A percentile compares a stretch with the other conserved stretches of the same genome.
phyloP scores from a whole-genome alignment of 352 stramenopile genomes.

The Pythium angustatum region DNA sequence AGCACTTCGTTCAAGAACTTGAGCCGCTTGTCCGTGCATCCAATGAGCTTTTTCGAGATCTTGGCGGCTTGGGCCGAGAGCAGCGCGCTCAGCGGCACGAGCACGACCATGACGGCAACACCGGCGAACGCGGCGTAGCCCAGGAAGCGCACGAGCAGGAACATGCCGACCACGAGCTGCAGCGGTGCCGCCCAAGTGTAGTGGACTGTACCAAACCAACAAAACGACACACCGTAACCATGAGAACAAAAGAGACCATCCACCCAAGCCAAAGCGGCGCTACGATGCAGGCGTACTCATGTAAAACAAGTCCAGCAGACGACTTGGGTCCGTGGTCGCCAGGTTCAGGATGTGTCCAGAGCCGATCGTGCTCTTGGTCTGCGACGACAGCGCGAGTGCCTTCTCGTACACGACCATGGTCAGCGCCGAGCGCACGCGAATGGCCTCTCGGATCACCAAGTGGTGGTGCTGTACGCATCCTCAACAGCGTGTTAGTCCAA shows the following conservation, averaged over 20 bases:
- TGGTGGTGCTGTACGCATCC: conserved; percentile 42
- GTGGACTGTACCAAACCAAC: conserved; percentile 36
- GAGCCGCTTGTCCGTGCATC: conserved; percentile 52
- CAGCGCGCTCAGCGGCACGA: conserved; percentile 43
- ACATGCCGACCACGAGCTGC: conserved; percentile 54
- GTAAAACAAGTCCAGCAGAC: conserved; percentile 87
- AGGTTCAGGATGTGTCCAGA: conserved; percentile 92
- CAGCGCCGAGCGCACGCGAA: conserved; percentile 61
- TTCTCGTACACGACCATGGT: conserved; percentile 72
- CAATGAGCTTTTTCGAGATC: conserved; percentile 44
- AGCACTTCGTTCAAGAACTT: conserved; percentile 66
- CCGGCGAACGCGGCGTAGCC: conserved; percentile 54
- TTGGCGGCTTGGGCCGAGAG: conserved; percentile 42
- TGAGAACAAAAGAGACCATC: background rate
- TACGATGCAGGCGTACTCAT: conserved; percentile 21
- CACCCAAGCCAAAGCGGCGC: background rate
- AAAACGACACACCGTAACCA: background rate
- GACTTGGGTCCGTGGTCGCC: conserved; percentile 92
- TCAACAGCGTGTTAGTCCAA: background rate
- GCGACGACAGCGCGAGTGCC: conserved; percentile 51
- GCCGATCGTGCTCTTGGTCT: conserved; percentile 54
- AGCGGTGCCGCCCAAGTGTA: conserved; percentile 64
- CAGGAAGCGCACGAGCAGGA: conserved; percentile 55
- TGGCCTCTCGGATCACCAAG: conserved; percentile 62
- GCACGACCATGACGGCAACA: conserved; percentile 55